Evolutionary conservation across 208 protist genomes (phyloP).

Genomic region (Leishmania martiniquensis): DNA sequence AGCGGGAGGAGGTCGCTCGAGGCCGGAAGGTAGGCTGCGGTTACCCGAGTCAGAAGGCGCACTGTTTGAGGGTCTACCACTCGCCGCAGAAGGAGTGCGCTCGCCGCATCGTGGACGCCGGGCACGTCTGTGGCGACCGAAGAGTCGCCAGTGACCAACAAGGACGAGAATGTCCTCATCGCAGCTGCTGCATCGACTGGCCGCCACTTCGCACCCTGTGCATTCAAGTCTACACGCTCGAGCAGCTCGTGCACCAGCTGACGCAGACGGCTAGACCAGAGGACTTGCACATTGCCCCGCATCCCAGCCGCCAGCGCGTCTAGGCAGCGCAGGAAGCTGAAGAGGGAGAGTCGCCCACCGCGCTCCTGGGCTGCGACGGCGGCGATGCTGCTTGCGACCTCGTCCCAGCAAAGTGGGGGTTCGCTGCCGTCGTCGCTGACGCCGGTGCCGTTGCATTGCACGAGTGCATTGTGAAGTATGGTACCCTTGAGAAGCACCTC

Average conservation of each 20-base stretch:
- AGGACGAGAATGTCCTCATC: neutral
- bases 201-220: neutral
- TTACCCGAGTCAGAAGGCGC: conserved; percentile 9
- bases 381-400: conserved; percentile 2
- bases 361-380: neutral
- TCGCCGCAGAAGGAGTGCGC: neutral
- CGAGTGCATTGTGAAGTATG: conserved; percentile 5
- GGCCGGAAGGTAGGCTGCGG: conserved; percentile 1
- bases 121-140: neutral
- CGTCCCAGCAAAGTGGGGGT: conserved; percentile 18
- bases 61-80: conserved; percentile 3
- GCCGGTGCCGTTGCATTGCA: neutral
- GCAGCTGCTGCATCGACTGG: conserved; percentile 1
- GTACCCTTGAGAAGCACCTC: conserved; percentile 7
- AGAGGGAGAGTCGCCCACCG: conserved; percentile 11
- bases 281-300: neutral
- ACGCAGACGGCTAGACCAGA: conserved; percentile 11
- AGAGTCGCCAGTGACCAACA: neutral
- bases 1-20: conserved; percentile 1
- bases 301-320: conserved; percentile 18
- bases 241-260: conserved; percentile 10
- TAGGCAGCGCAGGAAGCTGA: conserved; percentile 22
- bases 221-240: conserved; percentile 1
- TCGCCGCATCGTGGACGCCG: neutral
- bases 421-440: neutral